Evolutionary conservation across 257 asterid species (phyloP), one percentile per base, ranked within the genome.

Genomic region (Paulownia fortunei): DNA sequence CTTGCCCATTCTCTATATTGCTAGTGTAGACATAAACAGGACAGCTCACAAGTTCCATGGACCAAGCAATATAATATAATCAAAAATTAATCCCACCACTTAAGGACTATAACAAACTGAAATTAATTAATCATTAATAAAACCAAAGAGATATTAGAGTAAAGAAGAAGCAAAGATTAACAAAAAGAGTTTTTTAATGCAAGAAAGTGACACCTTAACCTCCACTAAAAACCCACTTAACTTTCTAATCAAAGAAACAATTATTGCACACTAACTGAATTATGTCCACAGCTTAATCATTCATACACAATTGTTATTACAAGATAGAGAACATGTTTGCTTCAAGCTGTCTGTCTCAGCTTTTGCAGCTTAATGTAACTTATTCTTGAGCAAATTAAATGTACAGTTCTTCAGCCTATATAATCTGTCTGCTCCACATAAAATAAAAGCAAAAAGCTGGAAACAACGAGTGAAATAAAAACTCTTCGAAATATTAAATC

Each of bases 351-450:
- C 58, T 13, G 3, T 39, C 19, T n/a, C 60, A 10, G 9, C 18
- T 5, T 59, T 59, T 56, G 60, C 24, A 56, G 32, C 63, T 63
- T 24, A 65, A 44, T 64, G 47, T 47, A 68, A 52, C 36, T 81
- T 70, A 69, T 81, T 77, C 78, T 41, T 56, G 77, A 81, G 72
- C 74, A 78, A 70, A 49, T 49, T 49, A n/a, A 84, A 80, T 84
- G 62, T 77, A 84, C 88, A 81, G 26, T 81, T 78, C 74, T 39
- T 74, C 32, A 69, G 6, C 51, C 56, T 27, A 68, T 56, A 49
- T 68, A 44, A 11, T 61, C 64, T 52, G 83, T n/a, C n/a, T n/a
- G n/a, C 80, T 69, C 66, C 71, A 39, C 75, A 44, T 15, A 37
- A 60, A 55, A 34, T 23, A 23, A 68, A 73, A 18, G 49, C 61